phyloP scores from a whole-genome alignment of 1,139 yeast genomes.

The Eremothecium gossypii region DNA sequence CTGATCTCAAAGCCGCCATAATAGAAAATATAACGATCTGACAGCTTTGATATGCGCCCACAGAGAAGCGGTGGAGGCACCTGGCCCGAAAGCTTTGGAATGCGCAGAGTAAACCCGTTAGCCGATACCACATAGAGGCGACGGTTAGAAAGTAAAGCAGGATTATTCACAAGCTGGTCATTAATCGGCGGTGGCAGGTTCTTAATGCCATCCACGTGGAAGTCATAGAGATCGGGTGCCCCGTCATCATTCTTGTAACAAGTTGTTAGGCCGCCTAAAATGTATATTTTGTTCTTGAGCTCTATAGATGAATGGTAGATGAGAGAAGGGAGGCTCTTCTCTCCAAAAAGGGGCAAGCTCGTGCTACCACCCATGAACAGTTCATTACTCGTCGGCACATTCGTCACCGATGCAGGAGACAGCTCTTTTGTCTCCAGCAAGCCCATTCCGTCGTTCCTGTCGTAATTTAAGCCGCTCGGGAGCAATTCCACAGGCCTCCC shows the following conservation, averaged over 20 bases:
- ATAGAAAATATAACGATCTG: conserved; percentile 34
- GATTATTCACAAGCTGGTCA: conserved; percentile 32
- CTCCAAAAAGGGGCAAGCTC: conserved; percentile 33
- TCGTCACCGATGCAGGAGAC: no score
- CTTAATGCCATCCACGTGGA: conserved; percentile 31
- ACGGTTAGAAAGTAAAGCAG: conserved; percentile 32
- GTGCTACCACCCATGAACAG: not conserved
- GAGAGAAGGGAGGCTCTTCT: conserved; percentile 32
- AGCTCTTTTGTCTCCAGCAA: no score
- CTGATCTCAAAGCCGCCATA: conserved; percentile 41
- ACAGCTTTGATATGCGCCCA: conserved; percentile 31
- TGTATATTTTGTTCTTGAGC: conserved; percentile 30
- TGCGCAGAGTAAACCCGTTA: conserved; percentile 31
- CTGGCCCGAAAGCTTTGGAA: conserved; percentile 28
- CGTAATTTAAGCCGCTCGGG: no score
- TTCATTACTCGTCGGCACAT: no score
- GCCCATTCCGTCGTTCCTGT: no score
- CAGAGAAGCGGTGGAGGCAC: conserved; percentile 37
- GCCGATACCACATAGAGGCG: conserved; percentile 31
- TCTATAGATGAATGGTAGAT: conserved; percentile 35
- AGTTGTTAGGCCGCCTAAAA: conserved; percentile 36
- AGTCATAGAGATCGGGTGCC: conserved; percentile 31
- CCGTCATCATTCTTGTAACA: conserved; percentile 28
- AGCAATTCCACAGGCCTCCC: no score
- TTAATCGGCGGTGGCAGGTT: conserved; percentile 39